Evolutionary conservation across 2,329 filamentous ascomycete genomes (phyloP), one percentile per base, ranked within the genome.

Genomic region (Pseudogymnoascus sp.): DNA sequence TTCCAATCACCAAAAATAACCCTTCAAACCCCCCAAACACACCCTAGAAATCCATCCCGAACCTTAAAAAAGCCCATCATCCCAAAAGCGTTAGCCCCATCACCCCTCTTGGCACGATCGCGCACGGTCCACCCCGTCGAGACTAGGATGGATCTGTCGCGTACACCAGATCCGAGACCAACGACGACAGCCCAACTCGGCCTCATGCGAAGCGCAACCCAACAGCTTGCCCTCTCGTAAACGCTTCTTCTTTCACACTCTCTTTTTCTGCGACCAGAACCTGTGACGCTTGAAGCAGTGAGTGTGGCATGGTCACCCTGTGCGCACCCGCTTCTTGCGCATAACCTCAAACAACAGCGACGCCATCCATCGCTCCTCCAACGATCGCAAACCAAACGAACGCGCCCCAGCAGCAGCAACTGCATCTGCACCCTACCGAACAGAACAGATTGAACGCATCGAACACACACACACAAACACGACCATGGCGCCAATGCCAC

Each of bases 1-100:
- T 53, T n/a, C 8, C 14, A 21, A 49, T 14, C 8, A 46, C 5
- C 2, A 53, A 31, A 53, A 53, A 5, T n/a, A 7, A 4, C 25
- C 23, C 46, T 31, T 16, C 14, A 23, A 31, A 16, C 4, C 43
- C 5, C 23, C 28, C 59, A 40, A 60, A 36, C 18, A 37, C 12
- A 36, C 56, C 59, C 59, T 14, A n/a, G 38, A 60, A 60, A 42
- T 42, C 34, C 23, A 37, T 25, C 31, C 23, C 59, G 25, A 60
- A 60, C 59, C 59, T 42, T 42, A 40, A 60, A 60, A 42, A 37
- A 37, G 34, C 18, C 46, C 46, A 53, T 16, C 23, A 28, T 53
- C 46, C 23, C 23, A 53, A 53, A 16, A 23, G 23, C 46, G 46
- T 53, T 53, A 53, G 46, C 46, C 1, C 3, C 23, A 31, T 7